Conservation (phyloP, 1,284 basidiomycete genomes). For the Fomes fomentarius region DNA sequence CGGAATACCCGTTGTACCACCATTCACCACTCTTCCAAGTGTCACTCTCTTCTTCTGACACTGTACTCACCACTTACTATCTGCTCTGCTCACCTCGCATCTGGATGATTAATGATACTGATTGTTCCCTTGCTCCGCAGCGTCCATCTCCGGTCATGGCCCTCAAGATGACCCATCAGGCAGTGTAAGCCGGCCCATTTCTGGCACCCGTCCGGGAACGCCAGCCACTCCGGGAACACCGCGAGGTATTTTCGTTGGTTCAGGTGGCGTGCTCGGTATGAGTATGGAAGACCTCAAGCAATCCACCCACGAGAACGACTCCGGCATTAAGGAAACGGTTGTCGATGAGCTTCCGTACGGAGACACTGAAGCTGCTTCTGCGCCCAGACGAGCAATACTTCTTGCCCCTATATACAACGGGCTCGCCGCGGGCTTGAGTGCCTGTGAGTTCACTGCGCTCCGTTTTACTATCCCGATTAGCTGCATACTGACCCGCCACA, state of each 20-base stretch:
- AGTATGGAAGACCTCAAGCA: conserved; percentile 29
- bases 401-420: conserved; percentile 52
- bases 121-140: neutral
- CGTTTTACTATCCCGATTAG: neutral
- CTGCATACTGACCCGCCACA: conserved; percentile 25
- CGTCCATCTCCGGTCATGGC: neutral
- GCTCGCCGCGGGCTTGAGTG: conserved; percentile 41
- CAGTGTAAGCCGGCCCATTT: neutral
- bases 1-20: too few species aligned
- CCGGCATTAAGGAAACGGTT: conserved; percentile 25
- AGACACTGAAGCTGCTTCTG: conserved; percentile 32
- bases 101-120: too few species aligned
- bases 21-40: too few species aligned
- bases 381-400: conserved; percentile 41
- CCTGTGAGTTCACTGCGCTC: conserved; percentile 30
- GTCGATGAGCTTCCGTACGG: conserved; percentile 23
- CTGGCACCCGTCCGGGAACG: conserved; percentile 12
- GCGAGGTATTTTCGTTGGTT: conserved; percentile 28
- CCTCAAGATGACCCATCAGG: neutral
- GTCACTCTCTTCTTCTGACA: too few species aligned
- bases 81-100: too few species aligned
- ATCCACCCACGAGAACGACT: conserved; percentile 39
- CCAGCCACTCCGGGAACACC: conserved; percentile 30
- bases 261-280: conserved; percentile 23
- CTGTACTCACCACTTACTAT: too few species aligned